These are phyloP conservation scores for Acacia concinna DNA, from an alignment of 331 rosid genomes.

Conservation along the genomic window DNA sequence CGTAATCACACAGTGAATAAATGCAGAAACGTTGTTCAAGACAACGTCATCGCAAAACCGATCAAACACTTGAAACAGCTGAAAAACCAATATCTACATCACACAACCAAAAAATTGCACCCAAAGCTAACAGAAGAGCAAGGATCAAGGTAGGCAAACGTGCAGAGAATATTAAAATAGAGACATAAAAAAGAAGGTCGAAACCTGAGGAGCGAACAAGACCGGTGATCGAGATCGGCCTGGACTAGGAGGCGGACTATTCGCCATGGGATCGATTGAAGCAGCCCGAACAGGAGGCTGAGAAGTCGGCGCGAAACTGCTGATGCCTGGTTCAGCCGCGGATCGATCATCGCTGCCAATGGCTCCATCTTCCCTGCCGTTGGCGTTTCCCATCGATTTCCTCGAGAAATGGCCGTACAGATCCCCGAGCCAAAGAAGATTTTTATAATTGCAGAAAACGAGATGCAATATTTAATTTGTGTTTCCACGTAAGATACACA, in stretches of 20 bases:
- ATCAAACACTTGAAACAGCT: slow-evolving; percentile 9
- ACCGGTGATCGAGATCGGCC: slow-evolving; percentile 66
- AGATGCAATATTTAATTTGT: neutral
- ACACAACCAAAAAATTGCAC: slow-evolving; percentile 15
- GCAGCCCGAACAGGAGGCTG: slow-evolving; percentile 37
- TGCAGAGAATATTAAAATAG: neutral
- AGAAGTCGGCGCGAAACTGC: slow-evolving; percentile 40
- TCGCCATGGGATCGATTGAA: slow-evolving; percentile 71
- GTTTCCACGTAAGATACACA: neutral
- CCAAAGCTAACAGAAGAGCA: slow-evolving; percentile 18
- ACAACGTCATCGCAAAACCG: slow-evolving; percentile 8
- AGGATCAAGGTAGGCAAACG: neutral
- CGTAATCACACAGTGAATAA: neutral
- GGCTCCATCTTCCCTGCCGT: slow-evolving; percentile 67
- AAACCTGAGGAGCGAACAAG: slow-evolving; percentile 82
- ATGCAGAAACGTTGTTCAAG: neutral
- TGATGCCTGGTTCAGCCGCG: slow-evolving; percentile 35
- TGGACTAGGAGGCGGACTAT: slow-evolving; percentile 79
- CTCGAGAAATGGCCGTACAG: neutral
- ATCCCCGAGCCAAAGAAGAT: slow-evolving; percentile 9
- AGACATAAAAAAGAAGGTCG: neutral
- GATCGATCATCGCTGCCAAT: slow-evolving; percentile 31
- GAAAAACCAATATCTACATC: slow-evolving; percentile 23
- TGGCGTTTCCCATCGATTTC: slow-evolving; percentile 72
- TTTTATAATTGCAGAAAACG: neutral